A percentile compares a stretch with the other conserved stretches of the same genome.
These are phyloP conservation scores for Daldinia bambusicola DNA, from an alignment of 495 filamentous ascomycete genomes.

Conservation along the genomic window DNA sequence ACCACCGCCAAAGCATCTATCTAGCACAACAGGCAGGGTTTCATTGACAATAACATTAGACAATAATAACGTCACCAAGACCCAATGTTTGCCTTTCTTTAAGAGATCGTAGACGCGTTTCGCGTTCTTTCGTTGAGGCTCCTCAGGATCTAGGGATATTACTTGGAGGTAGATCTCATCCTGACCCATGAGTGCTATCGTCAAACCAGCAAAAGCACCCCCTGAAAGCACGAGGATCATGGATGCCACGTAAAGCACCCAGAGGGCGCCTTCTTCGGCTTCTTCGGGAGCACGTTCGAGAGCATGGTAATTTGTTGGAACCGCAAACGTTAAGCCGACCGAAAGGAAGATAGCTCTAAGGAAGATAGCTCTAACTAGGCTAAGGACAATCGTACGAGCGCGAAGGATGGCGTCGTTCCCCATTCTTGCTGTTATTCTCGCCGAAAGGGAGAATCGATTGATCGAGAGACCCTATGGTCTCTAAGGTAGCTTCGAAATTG, in stretches of 20 bases:
- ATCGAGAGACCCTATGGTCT: constrained; percentile 1
- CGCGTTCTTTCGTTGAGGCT: constrained; percentile 82
- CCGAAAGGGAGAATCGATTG: background rate
- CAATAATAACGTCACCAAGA: constrained; percentile 92
- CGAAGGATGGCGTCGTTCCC: constrained; percentile 51
- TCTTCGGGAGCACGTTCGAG: constrained; percentile 52
- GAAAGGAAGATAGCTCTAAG: constrained; percentile 53
- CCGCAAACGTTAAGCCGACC: constrained; percentile 50
- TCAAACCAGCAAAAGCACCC: constrained; percentile 95
- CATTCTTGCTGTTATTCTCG: constrained; percentile 29
- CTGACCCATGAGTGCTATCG: constrained; percentile 89
- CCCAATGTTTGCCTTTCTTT: constrained; percentile 95
- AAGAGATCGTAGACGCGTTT: constrained; percentile 80
- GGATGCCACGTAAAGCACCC: constrained; percentile 58
- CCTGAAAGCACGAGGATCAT: constrained; percentile 79
- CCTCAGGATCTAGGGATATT: constrained; percentile 76
- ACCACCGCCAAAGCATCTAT: constrained; percentile 91
- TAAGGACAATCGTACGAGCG: constrained; percentile 52
- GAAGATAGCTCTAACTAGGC: constrained; percentile 52
- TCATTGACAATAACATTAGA: constrained; percentile 99
- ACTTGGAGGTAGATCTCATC: constrained; percentile 98
- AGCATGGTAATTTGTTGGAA: constrained; percentile 47
- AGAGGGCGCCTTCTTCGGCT: constrained; percentile 53
- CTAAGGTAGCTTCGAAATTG: background rate
- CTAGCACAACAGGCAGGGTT: constrained; percentile 92